These are phyloP conservation scores for Phytopythium ostracodes DNA, from an alignment of 352 stramenopile species.

Conservation along the genomic window DNA sequence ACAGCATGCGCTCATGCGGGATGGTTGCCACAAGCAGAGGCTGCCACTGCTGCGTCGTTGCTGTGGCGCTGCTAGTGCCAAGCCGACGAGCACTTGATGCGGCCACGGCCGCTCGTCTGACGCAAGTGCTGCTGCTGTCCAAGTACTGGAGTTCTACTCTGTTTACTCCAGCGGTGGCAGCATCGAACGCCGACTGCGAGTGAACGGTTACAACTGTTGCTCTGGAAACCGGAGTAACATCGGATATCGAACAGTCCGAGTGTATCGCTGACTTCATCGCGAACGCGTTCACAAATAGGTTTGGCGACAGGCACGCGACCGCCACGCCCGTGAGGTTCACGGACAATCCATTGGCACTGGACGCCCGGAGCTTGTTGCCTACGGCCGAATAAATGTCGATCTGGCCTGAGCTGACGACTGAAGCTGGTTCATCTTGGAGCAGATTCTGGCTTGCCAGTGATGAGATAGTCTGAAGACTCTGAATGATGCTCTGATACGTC, in stretches of 20 bases:
- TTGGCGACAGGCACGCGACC: slow-evolving; percentile 33
- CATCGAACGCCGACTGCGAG: slow-evolving; percentile 25
- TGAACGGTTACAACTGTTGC: slow-evolving; percentile 46
- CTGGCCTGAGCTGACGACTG: slow-evolving; percentile 19
- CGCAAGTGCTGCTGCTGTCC: slow-evolving; percentile 30
- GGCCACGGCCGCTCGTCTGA: slow-evolving; percentile 19
- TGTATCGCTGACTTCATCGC: slow-evolving; percentile 32
- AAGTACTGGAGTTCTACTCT: slow-evolving; percentile 29
- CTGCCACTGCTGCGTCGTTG: slow-evolving; percentile 18
- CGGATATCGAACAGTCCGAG: slow-evolving; percentile 34
- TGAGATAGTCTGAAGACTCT: slow-evolving; percentile 46
- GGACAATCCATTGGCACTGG: slow-evolving; percentile 10
- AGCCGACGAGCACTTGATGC: slow-evolving; percentile 7
- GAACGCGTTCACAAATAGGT: slow-evolving; percentile 52
- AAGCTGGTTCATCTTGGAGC: slow-evolving; percentile 32
- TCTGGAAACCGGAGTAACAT: slow-evolving; percentile 34
- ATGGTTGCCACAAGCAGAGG: slow-evolving; percentile 48
- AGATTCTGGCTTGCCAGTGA: slow-evolving; percentile 48
- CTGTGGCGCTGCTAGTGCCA: slow-evolving; percentile 2
- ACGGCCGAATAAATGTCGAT: slow-evolving; percentile 30
- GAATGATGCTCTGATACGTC: slow-evolving; percentile 30
- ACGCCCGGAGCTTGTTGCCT: neutral
- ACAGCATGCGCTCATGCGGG: slow-evolving; percentile 38
- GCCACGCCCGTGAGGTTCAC: slow-evolving; percentile 44
- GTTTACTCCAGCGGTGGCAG: slow-evolving; percentile 6